Evolutionary conservation across 768 basidiomycete genomes (phyloP), one percentile per base, ranked within the genome.

Genomic region (Suillus decipiens): DNA sequence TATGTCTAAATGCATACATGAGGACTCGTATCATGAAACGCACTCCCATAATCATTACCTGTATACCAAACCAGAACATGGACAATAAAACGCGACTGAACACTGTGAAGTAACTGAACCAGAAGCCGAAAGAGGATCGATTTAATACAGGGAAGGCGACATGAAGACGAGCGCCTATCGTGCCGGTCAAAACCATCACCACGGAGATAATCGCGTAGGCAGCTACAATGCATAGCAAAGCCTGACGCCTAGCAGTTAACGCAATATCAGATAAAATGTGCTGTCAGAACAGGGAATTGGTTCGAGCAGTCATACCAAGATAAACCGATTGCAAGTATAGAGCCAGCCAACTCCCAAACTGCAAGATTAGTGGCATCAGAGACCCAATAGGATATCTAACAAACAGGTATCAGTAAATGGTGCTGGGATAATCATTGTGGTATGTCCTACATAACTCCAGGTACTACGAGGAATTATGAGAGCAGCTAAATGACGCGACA

Each of bases 71-170:
- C 91, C 93, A 95, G 76, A 95, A 91, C 82, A 93, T 85, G 48
- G 90, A 81, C 19, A 95, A 80, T 37, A 93, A 77, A 37, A 88
- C 82, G 33, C 92, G 86, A 66, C 90, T 92, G 62, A 95, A 75
- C 36, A 95, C 89, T 60, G 86, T 88, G 75, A 95, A 94, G 75
- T 93, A 95, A 71, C 91, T 90, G 69, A 95, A 84, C 86, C 90
- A 95, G 77, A 93, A 95, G 2, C 94, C 93, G 68, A 95, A 92
- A 0, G 90, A 93, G 2, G 93, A 92, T 31, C 93, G 82, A 66
- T 89, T 91, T 19, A 94, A 78, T 59, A 96, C 82, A n/a, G 73
- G 73, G 72, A 94, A 93, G 0, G 88, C 85, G 48, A 94, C 77
- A 67, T 92, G 91, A 36, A 93, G 81, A 24, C 89, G 84, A 34